These are phyloP conservation scores for Vickermania ingenoplastis DNA, from an alignment of 208 protist species.

Conservation along the genomic window DNA sequence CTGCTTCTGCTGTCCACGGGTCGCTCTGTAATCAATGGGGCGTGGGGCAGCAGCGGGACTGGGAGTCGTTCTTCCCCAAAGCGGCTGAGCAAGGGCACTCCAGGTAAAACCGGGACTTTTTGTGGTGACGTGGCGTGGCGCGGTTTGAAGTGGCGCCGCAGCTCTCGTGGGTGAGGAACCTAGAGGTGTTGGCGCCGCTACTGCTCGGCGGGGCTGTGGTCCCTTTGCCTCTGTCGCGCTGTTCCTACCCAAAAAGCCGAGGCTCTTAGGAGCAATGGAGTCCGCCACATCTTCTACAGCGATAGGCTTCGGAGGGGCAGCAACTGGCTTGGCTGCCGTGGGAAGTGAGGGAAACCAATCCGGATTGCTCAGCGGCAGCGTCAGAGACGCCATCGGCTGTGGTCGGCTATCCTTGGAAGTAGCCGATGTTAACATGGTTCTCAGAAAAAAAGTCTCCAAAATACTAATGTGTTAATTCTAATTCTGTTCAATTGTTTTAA, in stretches of 20 bases:
- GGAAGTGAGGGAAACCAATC: neutral
- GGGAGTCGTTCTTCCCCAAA: no score
- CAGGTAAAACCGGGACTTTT: neutral
- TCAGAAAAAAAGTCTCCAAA: no score
- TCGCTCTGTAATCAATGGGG: no score
- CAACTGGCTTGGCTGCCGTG: neutral
- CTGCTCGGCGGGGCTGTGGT: neutral
- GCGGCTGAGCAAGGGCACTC: slow-evolving; percentile 16
- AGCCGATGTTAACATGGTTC: no score
- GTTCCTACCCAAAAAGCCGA: neutral
- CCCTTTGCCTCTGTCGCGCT: neutral
- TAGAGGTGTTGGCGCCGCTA: neutral
- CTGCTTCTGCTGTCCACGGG: no score
- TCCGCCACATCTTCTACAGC: neutral
- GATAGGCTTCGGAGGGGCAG: slow-evolving; percentile 25
- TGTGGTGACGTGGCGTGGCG: neutral
- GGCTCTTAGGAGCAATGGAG: neutral
- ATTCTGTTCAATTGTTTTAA: no score
- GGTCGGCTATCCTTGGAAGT: no score
- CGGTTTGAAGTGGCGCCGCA: neutral
- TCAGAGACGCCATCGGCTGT: neutral
- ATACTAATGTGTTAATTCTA: no score
- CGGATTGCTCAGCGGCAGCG: neutral
- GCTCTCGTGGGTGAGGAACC: neutral
- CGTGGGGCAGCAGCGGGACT: no score